phyloP scores from a whole-genome alignment of 176 grass and related monocot species.

The Carex scoparia region DNA sequence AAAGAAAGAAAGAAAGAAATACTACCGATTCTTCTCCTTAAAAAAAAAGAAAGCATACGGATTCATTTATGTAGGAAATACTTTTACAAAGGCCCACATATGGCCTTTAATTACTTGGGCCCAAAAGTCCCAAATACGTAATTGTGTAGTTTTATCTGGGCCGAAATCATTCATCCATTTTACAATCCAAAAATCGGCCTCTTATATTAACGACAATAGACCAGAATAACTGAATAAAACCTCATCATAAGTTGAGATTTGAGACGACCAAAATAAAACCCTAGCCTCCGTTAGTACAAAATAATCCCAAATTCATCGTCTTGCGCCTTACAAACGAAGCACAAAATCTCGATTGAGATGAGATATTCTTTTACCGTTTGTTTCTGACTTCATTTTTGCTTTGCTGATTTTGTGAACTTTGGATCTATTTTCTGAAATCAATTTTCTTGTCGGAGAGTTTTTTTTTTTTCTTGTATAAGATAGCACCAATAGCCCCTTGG shows the following conservation, averaged over 20 bases:
- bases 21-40: too few species aligned
- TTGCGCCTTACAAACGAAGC: neutral
- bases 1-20: too few species aligned
- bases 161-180: neutral
- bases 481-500: constrained; percentile 61
- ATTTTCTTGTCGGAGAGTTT: neutral
- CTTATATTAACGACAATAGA: neutral
- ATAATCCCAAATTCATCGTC: neutral
- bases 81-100: neutral
- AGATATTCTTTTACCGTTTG: neutral
- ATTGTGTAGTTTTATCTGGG: neutral
- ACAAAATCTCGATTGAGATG: neutral
- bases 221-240: too few species aligned
- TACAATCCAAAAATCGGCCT: neutral
- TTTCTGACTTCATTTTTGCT: neutral
- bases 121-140: neutral
- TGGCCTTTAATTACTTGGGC: neutral
- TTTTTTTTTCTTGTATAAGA: neutral
- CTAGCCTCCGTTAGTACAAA: neutral
- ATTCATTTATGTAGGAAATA: neutral
- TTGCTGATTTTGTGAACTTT: neutral
- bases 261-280: neutral
- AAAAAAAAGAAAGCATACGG: too few species aligned
- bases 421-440: neutral
- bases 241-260: neutral